phyloP scores from a whole-genome alignment of 2,329 filamentous ascomycete genomes.

The Lachnellula occidentalis region DNA sequence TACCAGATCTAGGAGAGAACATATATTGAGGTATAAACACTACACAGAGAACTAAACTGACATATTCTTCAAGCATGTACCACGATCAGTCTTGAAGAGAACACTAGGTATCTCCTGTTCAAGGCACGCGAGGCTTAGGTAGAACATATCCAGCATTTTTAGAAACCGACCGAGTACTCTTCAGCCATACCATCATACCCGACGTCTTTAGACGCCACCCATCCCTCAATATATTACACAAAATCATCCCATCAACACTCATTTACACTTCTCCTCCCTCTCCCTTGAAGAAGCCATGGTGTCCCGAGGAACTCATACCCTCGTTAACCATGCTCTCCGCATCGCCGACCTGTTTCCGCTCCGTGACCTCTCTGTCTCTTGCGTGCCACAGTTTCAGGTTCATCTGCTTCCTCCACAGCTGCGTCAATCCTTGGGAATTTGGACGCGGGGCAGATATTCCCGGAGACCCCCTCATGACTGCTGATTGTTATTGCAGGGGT shows the following conservation, averaged over 20 bases:
- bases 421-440: slow-evolving; percentile 58
- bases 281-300: slow-evolving; percentile 30
- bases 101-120: too few species aligned
- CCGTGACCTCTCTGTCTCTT: slow-evolving; percentile 59
- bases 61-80: background rate
- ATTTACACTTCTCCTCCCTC: slow-evolving; percentile 30
- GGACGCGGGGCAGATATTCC: slow-evolving; percentile 30
- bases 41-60: background rate
- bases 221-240: background rate
- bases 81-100: background rate
- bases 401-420: slow-evolving; percentile 46
- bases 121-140: background rate
- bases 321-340: slow-evolving; percentile 68
- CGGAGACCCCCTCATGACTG: slow-evolving; percentile 69
- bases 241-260: too few species aligned
- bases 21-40: background rate
- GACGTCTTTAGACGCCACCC: background rate
- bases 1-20: background rate
- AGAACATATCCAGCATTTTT: background rate
- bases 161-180: background rate
- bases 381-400: slow-evolving; percentile 63
- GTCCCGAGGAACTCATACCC: slow-evolving; percentile 24
- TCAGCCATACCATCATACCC: background rate
- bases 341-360: slow-evolving; percentile 87
- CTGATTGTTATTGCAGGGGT: slow-evolving; percentile 81